Conservation (phyloP, 1,139 yeast genomes). For the Kodamaea ohmeri region DNA sequence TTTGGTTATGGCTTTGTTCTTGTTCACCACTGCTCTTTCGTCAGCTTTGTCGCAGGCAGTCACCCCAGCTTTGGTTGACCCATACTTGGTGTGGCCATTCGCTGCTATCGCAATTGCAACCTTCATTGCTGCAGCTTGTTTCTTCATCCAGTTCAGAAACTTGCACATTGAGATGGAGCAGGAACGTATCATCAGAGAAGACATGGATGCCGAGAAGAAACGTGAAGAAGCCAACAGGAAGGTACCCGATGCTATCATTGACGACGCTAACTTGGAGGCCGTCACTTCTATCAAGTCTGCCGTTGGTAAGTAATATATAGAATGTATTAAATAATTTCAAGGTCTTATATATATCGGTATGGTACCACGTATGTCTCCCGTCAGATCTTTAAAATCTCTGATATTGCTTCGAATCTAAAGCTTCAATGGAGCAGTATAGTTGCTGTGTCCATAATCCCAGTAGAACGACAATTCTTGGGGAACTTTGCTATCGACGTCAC, state of each 20-base stretch:
- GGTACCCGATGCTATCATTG: slow-evolving; percentile 6
- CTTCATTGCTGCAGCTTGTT: slow-evolving; percentile 38
- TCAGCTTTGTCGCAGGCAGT: slow-evolving; percentile 58
- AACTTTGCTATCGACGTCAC: slow-evolving; percentile 18
- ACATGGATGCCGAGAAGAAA: slow-evolving; percentile 10
- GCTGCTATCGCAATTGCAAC: slow-evolving; percentile 51
- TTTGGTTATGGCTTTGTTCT: slow-evolving; percentile 63
- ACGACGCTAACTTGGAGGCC: slow-evolving; percentile 18
- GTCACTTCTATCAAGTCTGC: slow-evolving; percentile 24
- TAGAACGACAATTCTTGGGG: slow-evolving; percentile 15
- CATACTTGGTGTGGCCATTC: slow-evolving; percentile 55
- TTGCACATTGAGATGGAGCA: slow-evolving; percentile 51
- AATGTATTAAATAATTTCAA: no score
- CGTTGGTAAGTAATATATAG: slow-evolving; percentile 21
- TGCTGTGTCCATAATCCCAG: slow-evolving; percentile 14
- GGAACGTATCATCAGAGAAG: slow-evolving; percentile 34
- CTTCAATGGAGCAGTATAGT: slow-evolving; percentile 9
- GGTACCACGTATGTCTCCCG: no score
- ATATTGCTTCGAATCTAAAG: no score
- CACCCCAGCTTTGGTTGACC: slow-evolving; percentile 54
- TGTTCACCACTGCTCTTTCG: slow-evolving; percentile 57
- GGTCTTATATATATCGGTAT: no score
- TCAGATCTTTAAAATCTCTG: no score
- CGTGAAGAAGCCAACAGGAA: not conserved
- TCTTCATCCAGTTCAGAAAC: slow-evolving; percentile 49